Evolutionary conservation across 2,329 filamentous ascomycete species (phyloP).

Genomic region (Aspergillus felis): DNA sequence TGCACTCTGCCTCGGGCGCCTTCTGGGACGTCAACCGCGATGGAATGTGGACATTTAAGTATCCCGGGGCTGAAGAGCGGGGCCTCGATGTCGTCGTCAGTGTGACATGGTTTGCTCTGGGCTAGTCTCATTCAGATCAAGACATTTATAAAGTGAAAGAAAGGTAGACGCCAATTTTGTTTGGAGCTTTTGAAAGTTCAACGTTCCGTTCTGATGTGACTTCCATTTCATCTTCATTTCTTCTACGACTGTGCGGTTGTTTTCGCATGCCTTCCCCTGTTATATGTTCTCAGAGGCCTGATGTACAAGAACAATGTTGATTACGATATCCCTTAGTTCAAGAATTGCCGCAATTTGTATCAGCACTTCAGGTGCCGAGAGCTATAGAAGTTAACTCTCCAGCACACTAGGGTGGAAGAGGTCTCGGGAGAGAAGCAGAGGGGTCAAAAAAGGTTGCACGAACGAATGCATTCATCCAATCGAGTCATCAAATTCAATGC

Average conservation of each 20-base stretch:
- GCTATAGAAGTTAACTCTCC: neutral
- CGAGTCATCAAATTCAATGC: neutral
- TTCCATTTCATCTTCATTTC: neutral
- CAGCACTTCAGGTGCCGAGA: neutral
- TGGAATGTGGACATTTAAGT: conserved; percentile 52
- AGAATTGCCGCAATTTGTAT: neutral
- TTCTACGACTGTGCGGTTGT: neutral
- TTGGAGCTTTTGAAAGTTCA: neutral
- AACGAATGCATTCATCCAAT: neutral
- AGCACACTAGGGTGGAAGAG: too few species aligned
- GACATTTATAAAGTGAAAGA: conserved; percentile 5
- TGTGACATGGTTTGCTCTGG: conserved; percentile 45
- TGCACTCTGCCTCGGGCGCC: conserved; percentile 49
- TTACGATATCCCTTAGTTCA: neutral
- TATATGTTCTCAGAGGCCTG: neutral
- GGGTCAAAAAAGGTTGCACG: neutral
- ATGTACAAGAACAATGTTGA: neutral
- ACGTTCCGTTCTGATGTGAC: conserved; percentile 2
- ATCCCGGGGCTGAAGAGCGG: conserved; percentile 43
- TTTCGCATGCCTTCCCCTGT: neutral
- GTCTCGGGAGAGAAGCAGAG: too few species aligned
- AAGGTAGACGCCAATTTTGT: conserved; percentile 1
- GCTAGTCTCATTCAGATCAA: conserved; percentile 12
- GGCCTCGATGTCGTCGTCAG: conserved; percentile 48
- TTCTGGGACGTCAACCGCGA: conserved; percentile 52